These are phyloP conservation scores for Neospermospora avenae DNA, from an alignment of 2,329 filamentous ascomycete species.

Conservation along the genomic window DNA sequence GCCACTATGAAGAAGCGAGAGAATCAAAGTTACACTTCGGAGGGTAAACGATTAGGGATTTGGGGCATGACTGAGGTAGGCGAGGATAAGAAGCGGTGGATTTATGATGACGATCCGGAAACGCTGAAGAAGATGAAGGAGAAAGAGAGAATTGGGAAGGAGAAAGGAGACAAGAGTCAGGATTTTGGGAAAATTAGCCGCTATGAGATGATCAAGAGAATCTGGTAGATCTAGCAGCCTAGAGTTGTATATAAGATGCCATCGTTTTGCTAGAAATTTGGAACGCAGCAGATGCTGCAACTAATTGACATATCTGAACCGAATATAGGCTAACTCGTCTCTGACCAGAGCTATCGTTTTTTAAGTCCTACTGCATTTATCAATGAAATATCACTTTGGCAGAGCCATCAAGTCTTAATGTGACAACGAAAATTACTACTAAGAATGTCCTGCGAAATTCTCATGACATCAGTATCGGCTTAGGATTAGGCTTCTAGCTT, in stretches of 20 bases:
- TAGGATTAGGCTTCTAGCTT: too few relatives aligned
- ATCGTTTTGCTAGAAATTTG: too few relatives aligned
- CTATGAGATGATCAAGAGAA: slow-evolving; percentile 97
- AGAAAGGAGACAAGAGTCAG: slow-evolving; percentile 51
- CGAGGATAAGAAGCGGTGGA: slow-evolving; percentile 80
- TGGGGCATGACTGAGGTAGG: slow-evolving; percentile 85
- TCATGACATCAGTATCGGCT: too few relatives aligned
- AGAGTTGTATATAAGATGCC: neutral
- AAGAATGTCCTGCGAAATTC: too few relatives aligned
- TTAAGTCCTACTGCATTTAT: too few relatives aligned
- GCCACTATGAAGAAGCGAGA: slow-evolving; percentile 70
- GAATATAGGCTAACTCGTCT: too few relatives aligned
- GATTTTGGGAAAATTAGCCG: slow-evolving; percentile 67
- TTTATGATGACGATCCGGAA: slow-evolving; percentile 82
- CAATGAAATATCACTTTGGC: too few relatives aligned
- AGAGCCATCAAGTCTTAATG: too few relatives aligned
- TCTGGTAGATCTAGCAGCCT: slow-evolving; percentile 61
- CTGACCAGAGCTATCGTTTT: too few relatives aligned
- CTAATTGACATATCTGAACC: too few relatives aligned
- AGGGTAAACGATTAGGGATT: slow-evolving; percentile 73
- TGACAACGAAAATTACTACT: too few relatives aligned
- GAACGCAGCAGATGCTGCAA: too few relatives aligned
- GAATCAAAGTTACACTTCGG: slow-evolving; percentile 59
- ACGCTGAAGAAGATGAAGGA: slow-evolving; percentile 59
- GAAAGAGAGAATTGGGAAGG: slow-evolving; percentile 60